Percentiles rank a stretch among this genome's conserved stretches.
Evolutionary conservation across 306 rosid genomes (phyloP).

Genomic region (Fragaria ananassa): DNA sequence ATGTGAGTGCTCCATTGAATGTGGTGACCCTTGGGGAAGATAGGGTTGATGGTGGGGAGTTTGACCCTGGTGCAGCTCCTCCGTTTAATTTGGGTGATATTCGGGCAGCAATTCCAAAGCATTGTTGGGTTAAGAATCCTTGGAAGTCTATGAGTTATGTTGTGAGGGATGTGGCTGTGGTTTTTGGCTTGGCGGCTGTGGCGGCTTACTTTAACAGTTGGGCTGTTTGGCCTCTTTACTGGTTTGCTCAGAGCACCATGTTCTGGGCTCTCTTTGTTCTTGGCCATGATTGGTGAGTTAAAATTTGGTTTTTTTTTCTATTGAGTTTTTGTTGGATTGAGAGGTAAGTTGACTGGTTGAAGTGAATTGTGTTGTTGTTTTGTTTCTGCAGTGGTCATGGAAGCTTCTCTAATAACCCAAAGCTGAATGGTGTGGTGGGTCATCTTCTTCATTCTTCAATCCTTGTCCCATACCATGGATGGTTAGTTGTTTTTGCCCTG

Average conservation of each 20-base stretch:
- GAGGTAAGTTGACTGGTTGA: neutral
- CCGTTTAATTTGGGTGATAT: constrained; percentile 74
- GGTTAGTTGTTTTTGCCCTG: constrained; percentile 42
- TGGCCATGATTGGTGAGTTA: constrained; percentile 90
- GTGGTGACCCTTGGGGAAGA: constrained; percentile 44
- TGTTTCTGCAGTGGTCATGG: constrained; percentile 87
- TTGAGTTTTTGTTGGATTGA: neutral
- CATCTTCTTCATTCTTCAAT: constrained; percentile 94
- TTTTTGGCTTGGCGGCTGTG: constrained; percentile 76
- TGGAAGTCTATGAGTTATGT: constrained; percentile 96
- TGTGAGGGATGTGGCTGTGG: constrained; percentile 73
- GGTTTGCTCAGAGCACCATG: constrained; percentile 99
- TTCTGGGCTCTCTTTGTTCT: constrained; percentile 99
- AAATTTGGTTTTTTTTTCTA: neutral
- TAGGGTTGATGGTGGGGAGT: constrained; percentile 38
- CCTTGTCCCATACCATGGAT: constrained; percentile 98
- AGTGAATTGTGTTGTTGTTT: constrained; percentile 21
- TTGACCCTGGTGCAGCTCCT: constrained; percentile 75
- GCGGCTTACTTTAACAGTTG: constrained; percentile 76
- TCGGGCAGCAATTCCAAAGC: constrained; percentile 88
- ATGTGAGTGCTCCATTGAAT: constrained; percentile 68
- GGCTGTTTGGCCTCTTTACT: constrained; percentile 93
- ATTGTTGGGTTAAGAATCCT: constrained; percentile 91
- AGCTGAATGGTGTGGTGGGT: constrained; percentile 81
- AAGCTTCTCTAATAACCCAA: constrained; percentile 75